Conservation (phyloP, 2,329 filamentous ascomycete species). For the Hypoxylon sp. region DNA sequence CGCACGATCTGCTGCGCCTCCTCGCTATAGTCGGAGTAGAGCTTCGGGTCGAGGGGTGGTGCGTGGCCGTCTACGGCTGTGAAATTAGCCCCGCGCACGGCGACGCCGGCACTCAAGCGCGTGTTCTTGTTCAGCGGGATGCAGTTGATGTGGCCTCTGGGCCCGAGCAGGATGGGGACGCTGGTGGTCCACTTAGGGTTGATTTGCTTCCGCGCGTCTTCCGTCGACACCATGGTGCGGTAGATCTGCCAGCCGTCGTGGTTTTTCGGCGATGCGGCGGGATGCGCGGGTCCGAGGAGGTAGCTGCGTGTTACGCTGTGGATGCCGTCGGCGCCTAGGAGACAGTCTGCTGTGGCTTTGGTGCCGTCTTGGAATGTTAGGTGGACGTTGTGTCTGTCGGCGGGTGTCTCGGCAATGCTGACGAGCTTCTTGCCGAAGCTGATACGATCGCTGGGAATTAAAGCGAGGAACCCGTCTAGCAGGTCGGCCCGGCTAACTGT, state of each 20-base stretch:
- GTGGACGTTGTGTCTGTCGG: slow-evolving; percentile 26
- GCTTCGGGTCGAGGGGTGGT: slow-evolving; percentile 48
- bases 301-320: slow-evolving; percentile 53
- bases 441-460: slow-evolving; percentile 47
- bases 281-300: slow-evolving; percentile 52
- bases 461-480: slow-evolving; percentile 50
- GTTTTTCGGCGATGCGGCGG: slow-evolving; percentile 53
- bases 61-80: slow-evolving; percentile 8
- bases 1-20: slow-evolving; percentile 54
- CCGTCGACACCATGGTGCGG: slow-evolving; percentile 51
- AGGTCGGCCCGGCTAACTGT: slow-evolving; percentile 55
- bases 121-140: slow-evolving; percentile 56
- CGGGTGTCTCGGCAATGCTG: slow-evolving; percentile 32
- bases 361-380: slow-evolving; percentile 52
- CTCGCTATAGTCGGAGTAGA: slow-evolving; percentile 53
- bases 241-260: slow-evolving; percentile 55
- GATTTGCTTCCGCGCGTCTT: slow-evolving; percentile 50
- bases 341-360: slow-evolving; percentile 49
- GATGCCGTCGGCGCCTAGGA: slow-evolving; percentile 57
- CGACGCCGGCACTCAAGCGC: slow-evolving; percentile 54
- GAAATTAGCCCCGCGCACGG: slow-evolving; percentile 49
- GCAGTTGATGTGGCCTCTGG: slow-evolving; percentile 54
- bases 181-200: slow-evolving; percentile 50
- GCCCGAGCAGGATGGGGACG: slow-evolving; percentile 56
- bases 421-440: slow-evolving; percentile 50